Percentiles rank a stretch among this genome's conserved stretches.
phyloP scores from a whole-genome alignment of 345 rosid genomes.

The Bruguiera gymnorhiza region DNA sequence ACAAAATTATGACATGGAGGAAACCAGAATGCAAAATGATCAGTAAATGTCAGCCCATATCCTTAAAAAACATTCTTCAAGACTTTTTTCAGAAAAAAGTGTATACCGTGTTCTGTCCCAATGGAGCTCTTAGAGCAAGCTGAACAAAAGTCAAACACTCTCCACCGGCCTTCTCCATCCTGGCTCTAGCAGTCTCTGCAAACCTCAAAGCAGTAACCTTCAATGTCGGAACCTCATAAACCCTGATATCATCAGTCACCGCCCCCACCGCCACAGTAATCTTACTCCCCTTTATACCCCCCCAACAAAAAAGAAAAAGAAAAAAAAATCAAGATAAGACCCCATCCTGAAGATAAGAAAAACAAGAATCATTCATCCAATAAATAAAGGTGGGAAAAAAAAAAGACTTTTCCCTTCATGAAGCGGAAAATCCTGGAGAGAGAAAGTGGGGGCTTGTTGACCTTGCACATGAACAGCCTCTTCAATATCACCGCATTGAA shows the following conservation, averaged over 20 bases:
- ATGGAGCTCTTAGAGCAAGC: constrained; percentile 77
- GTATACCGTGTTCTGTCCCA: constrained; percentile 74
- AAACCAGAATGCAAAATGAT: too few species aligned
- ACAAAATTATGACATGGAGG: too few species aligned
- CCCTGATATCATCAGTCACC: constrained; percentile 76
- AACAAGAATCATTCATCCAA: constrained; percentile 4
- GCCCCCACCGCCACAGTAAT: constrained; percentile 80
- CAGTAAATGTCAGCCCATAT: too few species aligned
- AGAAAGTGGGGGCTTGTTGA: constrained; percentile 84
- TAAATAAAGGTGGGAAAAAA: constrained; percentile 7
- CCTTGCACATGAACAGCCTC: constrained; percentile 95
- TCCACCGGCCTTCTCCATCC: constrained; percentile 96
- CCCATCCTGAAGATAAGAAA: background rate
- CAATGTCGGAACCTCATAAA: constrained; percentile 71
- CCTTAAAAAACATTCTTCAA: too few species aligned
- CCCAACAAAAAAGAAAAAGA: background rate
- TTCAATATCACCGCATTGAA: constrained; percentile 91
- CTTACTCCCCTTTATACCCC: constrained; percentile 48
- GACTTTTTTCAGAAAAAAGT: background rate
- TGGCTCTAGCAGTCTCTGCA: constrained; percentile 85
- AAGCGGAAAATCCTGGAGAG: constrained; percentile 64
- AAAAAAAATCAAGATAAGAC: background rate
- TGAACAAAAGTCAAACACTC: constrained; percentile 91
- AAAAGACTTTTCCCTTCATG: constrained; percentile 67
- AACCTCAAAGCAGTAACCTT: constrained; percentile 82